Evolutionary conservation across 176 grass and related monocot genomes (phyloP).

Genomic region (Thinopyrum elongatum): DNA sequence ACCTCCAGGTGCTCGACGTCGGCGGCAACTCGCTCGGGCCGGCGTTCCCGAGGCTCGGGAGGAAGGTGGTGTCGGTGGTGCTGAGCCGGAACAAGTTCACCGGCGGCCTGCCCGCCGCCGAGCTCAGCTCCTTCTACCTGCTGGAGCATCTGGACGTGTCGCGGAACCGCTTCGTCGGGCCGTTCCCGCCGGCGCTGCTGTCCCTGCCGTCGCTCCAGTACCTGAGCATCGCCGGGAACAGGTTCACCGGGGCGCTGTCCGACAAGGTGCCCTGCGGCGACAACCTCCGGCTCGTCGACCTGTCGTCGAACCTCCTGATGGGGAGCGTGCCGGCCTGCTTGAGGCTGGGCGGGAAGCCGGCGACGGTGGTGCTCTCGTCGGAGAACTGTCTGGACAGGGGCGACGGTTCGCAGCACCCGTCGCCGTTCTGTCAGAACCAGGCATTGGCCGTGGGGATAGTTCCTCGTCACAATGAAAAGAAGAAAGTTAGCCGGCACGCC

Average conservation of each 20-base stretch:
- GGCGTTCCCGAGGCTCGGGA: constrained; percentile 65
- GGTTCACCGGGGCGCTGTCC: constrained; percentile 82
- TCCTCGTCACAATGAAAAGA: constrained; percentile 34
- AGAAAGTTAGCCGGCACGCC: constrained; percentile 9
- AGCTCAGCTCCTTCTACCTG: constrained; percentile 52
- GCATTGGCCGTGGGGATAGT: constrained; percentile 85
- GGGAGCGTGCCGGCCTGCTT: constrained; percentile 68
- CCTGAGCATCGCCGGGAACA: constrained; percentile 69
- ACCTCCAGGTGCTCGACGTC: constrained; percentile 76
- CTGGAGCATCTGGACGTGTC: constrained; percentile 78
- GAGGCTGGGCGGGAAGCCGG: constrained; percentile 32
- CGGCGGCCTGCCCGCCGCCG: constrained; percentile 45
- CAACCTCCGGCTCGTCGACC: constrained; percentile 66
- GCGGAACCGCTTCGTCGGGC: constrained; percentile 74
- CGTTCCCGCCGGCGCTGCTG: constrained; percentile 61
- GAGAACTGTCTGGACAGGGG: constrained; percentile 60
- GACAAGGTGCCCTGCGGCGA: constrained; percentile 61
- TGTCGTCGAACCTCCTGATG: constrained; percentile 78
- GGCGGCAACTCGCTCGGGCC: constrained; percentile 71
- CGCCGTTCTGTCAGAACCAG: constrained; percentile 81
- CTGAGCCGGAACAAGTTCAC: constrained; percentile 72
- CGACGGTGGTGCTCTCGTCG: constrained; percentile 38
- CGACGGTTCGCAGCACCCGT: constrained; percentile 54
- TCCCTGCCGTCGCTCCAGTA: constrained; percentile 71
- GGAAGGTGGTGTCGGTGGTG: constrained; percentile 69